Evolutionary conservation across 805 yeast species (phyloP), one percentile per base, ranked within the genome.

Genomic region (Cyberlindnera samutprakarnensis): DNA sequence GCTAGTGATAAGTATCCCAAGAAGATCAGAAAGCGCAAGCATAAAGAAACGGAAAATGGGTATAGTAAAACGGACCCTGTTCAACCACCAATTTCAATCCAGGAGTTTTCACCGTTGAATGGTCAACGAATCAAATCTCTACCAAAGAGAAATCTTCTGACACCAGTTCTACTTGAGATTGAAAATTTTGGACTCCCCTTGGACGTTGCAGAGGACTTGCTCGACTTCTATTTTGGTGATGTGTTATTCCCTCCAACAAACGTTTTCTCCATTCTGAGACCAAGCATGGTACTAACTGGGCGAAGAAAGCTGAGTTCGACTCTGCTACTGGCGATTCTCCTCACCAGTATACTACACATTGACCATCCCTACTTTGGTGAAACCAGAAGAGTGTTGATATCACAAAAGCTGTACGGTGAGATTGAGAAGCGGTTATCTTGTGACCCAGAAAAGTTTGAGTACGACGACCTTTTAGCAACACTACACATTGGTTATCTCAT

Each of bases 1-100:
- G 72, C 72, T 2, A 54, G 62, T 33, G 58, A 55, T 1, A 61
- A 58, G 31, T 61, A 62, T 32, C 67, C 67, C n/a, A 59, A 59
- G 36, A 39, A 44, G 21, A 47, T 47, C 23, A 51, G 43, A 33
- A 44, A 32, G 19, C 32, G 54, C 21, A 52, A 48, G 29, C 15
- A 13, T n/a, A 17, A 24, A 8, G 17, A 24, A 7, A 13, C 15
- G 12, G 17, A 10, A 24, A 14, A 15, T 7, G 11, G 10, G 10
- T 19, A 19, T 10, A 19, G 10, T 10, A 10, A 8, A 10, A 19
- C 7, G 10, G 10, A 8, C 21, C 7, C 7, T 10, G 10, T 19
- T 10, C 7, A 19, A 7, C 21, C 7, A 19, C 21, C 21, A 8
- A 10, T 7, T 19, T 19, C 21, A 10, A 7, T 19, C 7, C n/a